Evolutionary conservation across 2,329 filamentous ascomycete genomes (phyloP), one percentile per base, ranked within the genome.

Genomic region (Epichloe elymi): DNA sequence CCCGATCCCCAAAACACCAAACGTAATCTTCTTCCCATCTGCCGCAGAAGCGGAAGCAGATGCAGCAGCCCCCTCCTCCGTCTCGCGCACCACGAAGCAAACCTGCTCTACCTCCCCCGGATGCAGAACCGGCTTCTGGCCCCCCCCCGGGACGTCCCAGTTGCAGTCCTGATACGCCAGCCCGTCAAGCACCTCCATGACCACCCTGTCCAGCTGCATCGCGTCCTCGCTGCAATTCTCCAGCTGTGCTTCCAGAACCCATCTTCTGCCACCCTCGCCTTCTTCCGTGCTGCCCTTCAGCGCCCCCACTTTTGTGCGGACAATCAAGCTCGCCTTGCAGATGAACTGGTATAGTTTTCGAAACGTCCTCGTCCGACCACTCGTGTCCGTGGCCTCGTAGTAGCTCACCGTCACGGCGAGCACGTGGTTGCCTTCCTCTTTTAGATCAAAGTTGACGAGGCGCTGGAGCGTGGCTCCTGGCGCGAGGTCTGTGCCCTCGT

Each of bases 271-370:
- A 2, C 12, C 19, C 39, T 19, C 19, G 38, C 38, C 8, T n/a
- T 39, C 38, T 23, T 52, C 51, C 33, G 50, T 45, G 33, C 50
- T 45, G 33, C 50, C 46, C 15, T 74, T 62, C 51, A 88, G 63
- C 48, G 82, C 75, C 3, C 86, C 86, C 3, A 88, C 80, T 66
- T 97, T 98, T 1, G 91, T 96, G 56, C 91, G 76, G 53, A 98
- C 91, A 56, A 90, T 88, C 58, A 98, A 73, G 54, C 89, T 86
- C 39, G 88, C 82, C 71, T 95, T 91, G 63, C 90, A 93, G 51
- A 94, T 83, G 63, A 98, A 98, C 66, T 97, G 93, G 67, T 97
- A 98, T 54, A 98, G 71, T 70, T 97, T 97, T 57, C 91, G 76
- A 64, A 97, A 97, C 10, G 88, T 95, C 53, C 93, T 75, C 38